Evolutionary conservation across 2,329 filamentous ascomycete genomes (phyloP).

Genomic region (Pseudodiploospora longispora): DNA sequence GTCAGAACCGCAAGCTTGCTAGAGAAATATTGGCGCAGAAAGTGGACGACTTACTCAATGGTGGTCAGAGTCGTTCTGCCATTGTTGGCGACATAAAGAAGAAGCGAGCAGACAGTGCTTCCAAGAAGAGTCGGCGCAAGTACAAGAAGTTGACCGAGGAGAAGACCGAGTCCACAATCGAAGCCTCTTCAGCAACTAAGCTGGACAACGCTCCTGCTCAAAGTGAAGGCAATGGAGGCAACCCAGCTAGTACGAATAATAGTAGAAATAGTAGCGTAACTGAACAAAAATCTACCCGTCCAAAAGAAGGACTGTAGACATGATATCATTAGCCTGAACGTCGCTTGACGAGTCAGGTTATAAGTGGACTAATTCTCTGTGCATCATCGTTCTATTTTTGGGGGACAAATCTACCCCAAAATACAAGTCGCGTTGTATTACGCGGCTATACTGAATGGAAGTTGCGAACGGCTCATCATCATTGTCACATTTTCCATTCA

Average conservation of each 20-base stretch:
- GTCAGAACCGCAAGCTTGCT: conserved; percentile 82
- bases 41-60: conserved; percentile 65
- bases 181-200: neutral
- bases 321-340: too few relatives aligned
- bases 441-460: too few relatives aligned
- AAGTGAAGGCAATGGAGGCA: neutral
- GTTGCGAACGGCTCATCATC: neutral
- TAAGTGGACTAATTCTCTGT: too few relatives aligned
- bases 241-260: neutral
- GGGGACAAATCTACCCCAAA: too few relatives aligned
- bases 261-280: neutral
- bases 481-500: conserved; percentile 20
- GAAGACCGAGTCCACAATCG: conserved; percentile 14
- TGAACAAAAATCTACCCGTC: neutral
- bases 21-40: conserved; percentile 67
- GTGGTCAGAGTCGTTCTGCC: conserved; percentile 57
- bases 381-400: too few relatives aligned
- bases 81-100: conserved; percentile 56
- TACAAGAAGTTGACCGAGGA: conserved; percentile 55
- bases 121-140: conserved; percentile 78
- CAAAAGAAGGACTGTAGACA: too few relatives aligned
- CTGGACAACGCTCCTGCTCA: neutral
- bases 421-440: too few relatives aligned
- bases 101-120: conserved; percentile 65
- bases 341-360: too few relatives aligned